Evolutionary conservation across 2,329 filamentous ascomycete species (phyloP), one percentile per base, ranked within the genome.

Genomic region (Colletotrichum eleusines): DNA sequence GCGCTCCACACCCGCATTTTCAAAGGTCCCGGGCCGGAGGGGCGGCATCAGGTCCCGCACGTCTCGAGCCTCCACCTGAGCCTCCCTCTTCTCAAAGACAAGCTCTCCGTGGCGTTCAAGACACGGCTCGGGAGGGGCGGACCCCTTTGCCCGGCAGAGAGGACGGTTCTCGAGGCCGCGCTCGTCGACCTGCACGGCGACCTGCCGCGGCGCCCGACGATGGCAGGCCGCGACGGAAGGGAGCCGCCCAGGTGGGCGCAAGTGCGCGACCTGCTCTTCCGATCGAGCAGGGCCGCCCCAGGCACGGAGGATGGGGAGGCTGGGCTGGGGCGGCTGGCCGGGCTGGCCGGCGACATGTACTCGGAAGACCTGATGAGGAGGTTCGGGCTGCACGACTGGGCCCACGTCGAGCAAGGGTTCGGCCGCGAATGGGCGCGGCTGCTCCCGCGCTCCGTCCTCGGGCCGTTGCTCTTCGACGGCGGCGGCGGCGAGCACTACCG

Each of bases 71-170:
- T 60, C 4, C 57, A 60, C 9, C 57, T 46, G 40, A 60, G 40
- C 26, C 26, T 60, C 18, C 57, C 57, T 2, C 57, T 60, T 14
- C 57, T 60, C 20, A 60, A 60, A 60, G 57, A 60, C 28, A 60
- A 31, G 28, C 20, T 60, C 18, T 60, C 57, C 12, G 4, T 46
- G 11, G 40, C 28, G 0, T 33, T 60, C 2, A 60, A 46, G 20
- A 31, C 40, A 2, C 28, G 57, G 3, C 57, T 60, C 57, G 26
- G 40, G 0, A 11, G 12, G 20, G 57, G 20, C 3, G 5, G n/a
- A n/a, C n/a, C 3, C 1, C 40, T 31, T 2, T 35, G 40, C 8
- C 9, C n/a, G 9, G 57, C 40, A 3, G 57, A 60, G 18, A 60
- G 40, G 12, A 44, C 16, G 8, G 12, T 60, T 2, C 42, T 60